phyloP scores from a whole-genome alignment of 495 filamentous ascomycete species.

The Penicillium robsamsonii region DNA sequence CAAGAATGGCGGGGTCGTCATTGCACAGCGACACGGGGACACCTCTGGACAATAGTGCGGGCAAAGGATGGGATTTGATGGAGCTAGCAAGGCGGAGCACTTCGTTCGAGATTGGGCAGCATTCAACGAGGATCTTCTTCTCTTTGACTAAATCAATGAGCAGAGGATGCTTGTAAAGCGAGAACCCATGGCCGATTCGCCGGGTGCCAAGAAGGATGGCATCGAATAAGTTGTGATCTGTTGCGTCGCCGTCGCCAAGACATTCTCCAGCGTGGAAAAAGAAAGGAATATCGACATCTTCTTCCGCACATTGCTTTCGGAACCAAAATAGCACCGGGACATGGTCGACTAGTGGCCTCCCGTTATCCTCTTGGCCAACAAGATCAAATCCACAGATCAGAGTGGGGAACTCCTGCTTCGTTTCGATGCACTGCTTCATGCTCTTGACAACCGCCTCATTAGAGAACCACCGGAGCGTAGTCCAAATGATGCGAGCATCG shows the following conservation, averaged over 20 bases:
- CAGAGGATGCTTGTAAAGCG: conserved; percentile 86
- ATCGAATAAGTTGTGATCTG: conserved; percentile 87
- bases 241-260: conserved; percentile 69
- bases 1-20: conserved; percentile 80
- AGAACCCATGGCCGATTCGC: conserved; percentile 85
- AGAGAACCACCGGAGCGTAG: conserved; percentile 59
- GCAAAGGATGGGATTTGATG: conserved; percentile 76
- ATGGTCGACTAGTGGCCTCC: conserved; percentile 70
- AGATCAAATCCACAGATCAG: conserved; percentile 85
- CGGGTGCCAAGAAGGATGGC: conserved; percentile 83
- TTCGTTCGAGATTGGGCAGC: conserved; percentile 83
- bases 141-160: conserved; percentile 84
- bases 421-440: conserved; percentile 82
- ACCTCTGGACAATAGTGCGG: conserved; percentile 79
- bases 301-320: conserved; percentile 73
- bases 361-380: conserved; percentile 80
- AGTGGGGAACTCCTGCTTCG: conserved; percentile 75
- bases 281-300: conserved; percentile 84
- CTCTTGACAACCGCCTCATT: conserved; percentile 65
- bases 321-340: conserved; percentile 91
- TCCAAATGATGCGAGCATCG: conserved; percentile 88
- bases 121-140: conserved; percentile 82
- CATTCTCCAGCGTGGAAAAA: conserved; percentile 92
- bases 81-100: conserved; percentile 73
- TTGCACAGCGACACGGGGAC: conserved; percentile 67